Percentiles rank a stretch among this genome's conserved stretches.
Conservation (phyloP, 176 grass and related monocot species). For the Eragrostis curvula region DNA sequence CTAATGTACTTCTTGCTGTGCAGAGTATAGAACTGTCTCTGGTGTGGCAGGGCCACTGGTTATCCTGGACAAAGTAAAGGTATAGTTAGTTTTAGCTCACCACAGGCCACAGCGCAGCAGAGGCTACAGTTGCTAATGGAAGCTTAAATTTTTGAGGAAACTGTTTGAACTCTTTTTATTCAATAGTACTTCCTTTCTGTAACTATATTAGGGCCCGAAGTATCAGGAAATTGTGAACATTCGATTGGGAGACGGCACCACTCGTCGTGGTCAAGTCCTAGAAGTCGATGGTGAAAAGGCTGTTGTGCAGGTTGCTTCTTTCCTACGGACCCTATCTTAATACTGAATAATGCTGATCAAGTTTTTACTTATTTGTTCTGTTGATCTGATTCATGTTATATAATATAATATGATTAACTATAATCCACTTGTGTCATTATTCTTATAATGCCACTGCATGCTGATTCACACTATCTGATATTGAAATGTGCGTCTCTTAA, state of each 20-base stretch:
- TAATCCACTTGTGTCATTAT: background rate
- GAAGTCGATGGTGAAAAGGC: constrained; percentile 99
- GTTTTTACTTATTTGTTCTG: background rate
- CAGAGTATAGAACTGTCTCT: constrained; percentile 99
- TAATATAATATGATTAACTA: background rate
- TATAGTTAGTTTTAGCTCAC: constrained; percentile 10
- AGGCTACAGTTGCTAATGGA: background rate
- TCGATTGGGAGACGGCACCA: constrained; percentile 90
- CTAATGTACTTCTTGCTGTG: constrained; percentile 6
- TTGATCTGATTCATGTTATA: background rate
- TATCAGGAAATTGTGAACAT: constrained; percentile 99
- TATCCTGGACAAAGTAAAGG: constrained; percentile 99
- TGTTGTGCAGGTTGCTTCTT: constrained; percentile 88
- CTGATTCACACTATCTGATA: constrained; percentile 21
- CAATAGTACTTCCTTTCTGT: background rate
- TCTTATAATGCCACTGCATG: background rate
- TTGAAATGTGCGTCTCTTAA: constrained; percentile 37
- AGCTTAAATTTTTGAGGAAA: background rate
- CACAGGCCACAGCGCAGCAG: background rate
- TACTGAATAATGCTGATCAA: constrained; percentile 7
- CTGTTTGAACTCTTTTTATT: background rate
- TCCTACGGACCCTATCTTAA: constrained; percentile 24
- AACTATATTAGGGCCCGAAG: constrained; percentile 76
- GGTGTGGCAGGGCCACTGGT: constrained; percentile 96
- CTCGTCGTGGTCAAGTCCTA: constrained; percentile 93